phyloP scores from a whole-genome alignment of 2,329 filamentous ascomycete genomes.

The Phaeomoniella chlamydospora region DNA sequence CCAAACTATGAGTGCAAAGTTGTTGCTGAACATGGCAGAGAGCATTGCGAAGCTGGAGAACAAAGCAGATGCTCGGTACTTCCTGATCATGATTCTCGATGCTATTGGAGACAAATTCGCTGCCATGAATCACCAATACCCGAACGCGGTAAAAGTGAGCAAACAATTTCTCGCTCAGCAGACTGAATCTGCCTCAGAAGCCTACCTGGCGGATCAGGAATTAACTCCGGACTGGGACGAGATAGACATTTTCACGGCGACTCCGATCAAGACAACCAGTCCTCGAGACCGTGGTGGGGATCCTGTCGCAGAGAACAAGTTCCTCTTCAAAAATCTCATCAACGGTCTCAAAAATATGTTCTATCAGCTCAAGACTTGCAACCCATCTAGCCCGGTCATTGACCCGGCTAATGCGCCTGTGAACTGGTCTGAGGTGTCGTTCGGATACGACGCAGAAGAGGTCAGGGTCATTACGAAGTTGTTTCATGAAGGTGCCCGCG shows the following conservation, averaged over 20 bases:
- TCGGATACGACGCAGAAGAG: slow-evolving; percentile 93
- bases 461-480: slow-evolving; percentile 93
- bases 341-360: slow-evolving; percentile 94
- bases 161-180: slow-evolving; percentile 56
- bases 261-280: slow-evolving; percentile 90
- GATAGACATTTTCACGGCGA: slow-evolving; percentile 91
- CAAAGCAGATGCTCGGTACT: slow-evolving; percentile 88
- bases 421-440: slow-evolving; percentile 92
- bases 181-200: slow-evolving; percentile 52
- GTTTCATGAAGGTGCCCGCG: slow-evolving; percentile 88
- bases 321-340: slow-evolving; percentile 91
- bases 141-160: slow-evolving; percentile 87
- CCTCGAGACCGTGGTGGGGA: slow-evolving; percentile 78
- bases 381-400: slow-evolving; percentile 52
- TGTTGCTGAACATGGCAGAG: slow-evolving; percentile 94
- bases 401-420: slow-evolving; percentile 65
- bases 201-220: slow-evolving; percentile 72
- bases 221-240: slow-evolving; percentile 88
- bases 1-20: slow-evolving; percentile 97
- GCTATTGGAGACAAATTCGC: slow-evolving; percentile 98
- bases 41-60: slow-evolving; percentile 89
- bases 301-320: slow-evolving; percentile 92
- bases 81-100: slow-evolving; percentile 92
- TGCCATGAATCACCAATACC: slow-evolving; percentile 91
- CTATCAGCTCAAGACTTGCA: slow-evolving; percentile 84